Evolutionary conservation across 2,329 filamentous ascomycete species (phyloP), one percentile per base, ranked within the genome.

Genomic region (Kalaharituber pfeilii): DNA sequence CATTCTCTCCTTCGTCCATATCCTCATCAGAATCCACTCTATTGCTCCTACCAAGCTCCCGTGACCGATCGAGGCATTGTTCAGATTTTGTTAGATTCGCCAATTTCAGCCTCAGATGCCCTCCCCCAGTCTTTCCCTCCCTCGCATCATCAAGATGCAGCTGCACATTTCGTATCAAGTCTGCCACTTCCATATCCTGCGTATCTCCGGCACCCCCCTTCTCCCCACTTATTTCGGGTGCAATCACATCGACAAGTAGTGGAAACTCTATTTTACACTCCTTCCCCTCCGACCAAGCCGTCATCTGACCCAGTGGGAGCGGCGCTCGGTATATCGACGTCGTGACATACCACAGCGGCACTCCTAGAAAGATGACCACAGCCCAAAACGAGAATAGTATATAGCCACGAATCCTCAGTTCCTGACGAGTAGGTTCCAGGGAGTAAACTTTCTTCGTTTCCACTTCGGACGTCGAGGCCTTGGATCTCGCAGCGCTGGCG

Each of bases 341-440:
- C 0, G 91, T 96, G 67, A 80, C 81, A 80, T 86, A 93, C 91
- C 91, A 98, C 76, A 94, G 82, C 55, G 91, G 91, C 60, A 98
- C 68, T 2, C 91, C 91, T 5, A 98, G 70, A 27, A 82, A 76
- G 5, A 94, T 67, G 5, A 94, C 85, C 33, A 96, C 79, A 4
- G 80, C 72, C 91, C 91, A 98, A 69, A 95, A 96, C 7, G 89
- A 89, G 58, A 84, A 67, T 58, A 98, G 80, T 51, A 96, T 82
- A 5, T 22, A 22, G 5, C 5, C 24, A 15, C 42, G 42, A 11
- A 13, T 15, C 11, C n/a, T 15, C 6, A 25, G n/a, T 6, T 47
- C 3, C 15, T 15, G 42, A 22, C 13, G 42, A 13, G 42, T 5
- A 25, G 3, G 42, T 47, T 2, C 42, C 5, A 36, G 30, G 9